phyloP scores from a whole-genome alignment of 2,329 filamentous ascomycete species.

The Nothophoma quercina region DNA sequence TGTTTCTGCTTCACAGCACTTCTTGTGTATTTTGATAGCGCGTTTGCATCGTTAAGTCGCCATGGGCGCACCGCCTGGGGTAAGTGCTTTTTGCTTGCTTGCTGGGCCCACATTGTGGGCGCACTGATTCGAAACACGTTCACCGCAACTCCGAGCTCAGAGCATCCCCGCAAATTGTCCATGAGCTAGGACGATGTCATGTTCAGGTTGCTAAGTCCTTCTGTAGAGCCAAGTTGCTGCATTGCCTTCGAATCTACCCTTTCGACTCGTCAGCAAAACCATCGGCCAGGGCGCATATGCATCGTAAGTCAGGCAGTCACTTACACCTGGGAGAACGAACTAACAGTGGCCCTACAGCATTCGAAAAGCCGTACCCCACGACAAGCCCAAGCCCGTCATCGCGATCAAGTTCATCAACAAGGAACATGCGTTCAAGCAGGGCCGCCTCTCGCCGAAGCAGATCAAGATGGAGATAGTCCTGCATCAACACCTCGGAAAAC shows the following conservation, averaged over 20 bases:
- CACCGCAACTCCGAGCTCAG: conserved; percentile 1
- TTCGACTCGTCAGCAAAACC: conserved; percentile 93
- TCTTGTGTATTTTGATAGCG: background rate
- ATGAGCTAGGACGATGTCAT: conserved; percentile 1
- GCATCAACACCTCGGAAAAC: conserved; percentile 86
- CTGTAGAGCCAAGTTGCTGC: conserved; percentile 87
- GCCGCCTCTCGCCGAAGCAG: conserved; percentile 87
- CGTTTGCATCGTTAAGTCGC: conserved; percentile 1
- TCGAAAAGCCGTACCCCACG: conserved; percentile 86
- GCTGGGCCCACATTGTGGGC: conserved; percentile 11
- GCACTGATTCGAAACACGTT: conserved; percentile 7
- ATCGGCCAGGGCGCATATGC: conserved; percentile 97
- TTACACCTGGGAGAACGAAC: background rate
- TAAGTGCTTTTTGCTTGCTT: conserved; percentile 22
- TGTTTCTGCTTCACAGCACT: background rate
- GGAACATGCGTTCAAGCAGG: conserved; percentile 87
- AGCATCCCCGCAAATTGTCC: background rate
- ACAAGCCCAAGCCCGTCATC: conserved; percentile 77
- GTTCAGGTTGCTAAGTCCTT: background rate
- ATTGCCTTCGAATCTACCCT: conserved; percentile 83
- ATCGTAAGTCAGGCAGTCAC: conserved; percentile 68
- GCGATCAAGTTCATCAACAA: conserved; percentile 99
- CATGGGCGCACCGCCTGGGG: conserved; percentile 35
- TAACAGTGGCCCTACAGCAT: conserved; percentile 61
- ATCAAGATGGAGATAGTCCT: conserved; percentile 90